Conservation (phyloP, 2,329 filamentous ascomycete genomes). For the Neonectria punicea region DNA sequence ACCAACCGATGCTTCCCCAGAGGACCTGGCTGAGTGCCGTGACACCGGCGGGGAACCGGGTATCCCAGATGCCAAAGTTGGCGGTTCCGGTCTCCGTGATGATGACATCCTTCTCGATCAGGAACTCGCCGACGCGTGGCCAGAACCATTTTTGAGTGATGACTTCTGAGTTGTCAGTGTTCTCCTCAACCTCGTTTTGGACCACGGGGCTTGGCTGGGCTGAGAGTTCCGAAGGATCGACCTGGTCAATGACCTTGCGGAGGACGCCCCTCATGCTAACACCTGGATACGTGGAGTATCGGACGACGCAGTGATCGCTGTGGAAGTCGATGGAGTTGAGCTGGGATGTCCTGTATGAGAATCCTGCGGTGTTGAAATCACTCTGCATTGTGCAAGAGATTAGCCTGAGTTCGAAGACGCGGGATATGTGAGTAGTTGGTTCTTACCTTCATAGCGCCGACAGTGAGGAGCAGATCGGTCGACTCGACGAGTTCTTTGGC, state of each 20-base stretch:
- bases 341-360: conserved; percentile 81
- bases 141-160: conserved; percentile 82
- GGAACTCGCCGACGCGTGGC: conserved; percentile 78
- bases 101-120: conserved; percentile 78
- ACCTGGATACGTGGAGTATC: conserved; percentile 82
- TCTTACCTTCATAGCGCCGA: conserved; percentile 70
- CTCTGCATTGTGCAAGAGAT: conserved; percentile 55
- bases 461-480: conserved; percentile 75
- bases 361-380: conserved; percentile 86
- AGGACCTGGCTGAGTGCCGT: conserved; percentile 83
- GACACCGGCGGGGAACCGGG: conserved; percentile 80
- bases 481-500: conserved; percentile 73
- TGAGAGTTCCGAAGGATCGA: conserved; percentile 68
- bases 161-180: conserved; percentile 50
- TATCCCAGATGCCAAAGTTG: conserved; percentile 90
- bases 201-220: conserved; percentile 64
- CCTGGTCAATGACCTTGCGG: conserved; percentile 70
- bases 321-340: conserved; percentile 86
- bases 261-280: conserved; percentile 84
- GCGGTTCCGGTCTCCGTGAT: conserved; percentile 89
- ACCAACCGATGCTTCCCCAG: conserved; percentile 74
- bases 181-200: conserved; percentile 59
- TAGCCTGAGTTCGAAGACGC: neutral
- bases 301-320: conserved; percentile 76
- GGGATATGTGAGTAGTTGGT: neutral